Evolutionary conservation across 1,284 basidiomycete species (phyloP).

Genomic region (Cryptococcus sp.): DNA sequence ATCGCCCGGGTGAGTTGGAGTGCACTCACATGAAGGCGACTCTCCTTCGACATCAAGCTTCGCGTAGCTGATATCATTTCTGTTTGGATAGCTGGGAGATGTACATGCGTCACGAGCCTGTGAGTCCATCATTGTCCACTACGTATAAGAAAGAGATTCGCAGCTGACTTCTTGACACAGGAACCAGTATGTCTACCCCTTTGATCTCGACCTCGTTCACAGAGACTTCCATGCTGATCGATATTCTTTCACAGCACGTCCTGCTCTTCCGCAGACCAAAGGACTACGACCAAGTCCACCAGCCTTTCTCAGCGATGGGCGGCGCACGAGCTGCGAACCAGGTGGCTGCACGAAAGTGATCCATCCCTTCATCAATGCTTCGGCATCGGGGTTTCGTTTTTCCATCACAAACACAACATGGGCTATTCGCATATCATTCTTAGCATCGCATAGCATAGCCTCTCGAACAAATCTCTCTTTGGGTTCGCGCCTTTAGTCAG

Average conservation of each 20-base stretch:
- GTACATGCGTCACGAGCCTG: slow-evolving; percentile 55
- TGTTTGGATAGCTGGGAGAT: slow-evolving; percentile 50
- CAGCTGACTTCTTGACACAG: slow-evolving; percentile 17
- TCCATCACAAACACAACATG: not conserved
- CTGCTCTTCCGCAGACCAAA: slow-evolving; percentile 51
- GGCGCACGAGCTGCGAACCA: slow-evolving; percentile 32
- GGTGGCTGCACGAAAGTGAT: slow-evolving; percentile 19
- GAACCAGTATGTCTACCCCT: slow-evolving; percentile 34
- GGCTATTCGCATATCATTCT: no score
- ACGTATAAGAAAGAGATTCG: no score
- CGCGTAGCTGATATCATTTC: not conserved
- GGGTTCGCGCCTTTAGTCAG: not conserved
- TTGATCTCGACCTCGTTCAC: not conserved
- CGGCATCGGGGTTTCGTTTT: not conserved
- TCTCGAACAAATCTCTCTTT: no score
- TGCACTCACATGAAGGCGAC: not conserved
- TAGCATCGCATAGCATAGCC: no score
- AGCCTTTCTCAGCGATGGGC: slow-evolving; percentile 32
- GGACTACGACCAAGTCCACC: slow-evolving; percentile 45
- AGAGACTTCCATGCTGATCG: not conserved
- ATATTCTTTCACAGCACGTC: slow-evolving; percentile 35
- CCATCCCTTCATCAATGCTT: no score
- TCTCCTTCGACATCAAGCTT: not conserved
- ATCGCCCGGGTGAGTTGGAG: slow-evolving; percentile 46
- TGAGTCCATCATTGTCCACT: slow-evolving; percentile 34